These are phyloP conservation scores for Candida berthetii DNA, from an alignment of 805 yeast genomes.

Conservation along the genomic window DNA sequence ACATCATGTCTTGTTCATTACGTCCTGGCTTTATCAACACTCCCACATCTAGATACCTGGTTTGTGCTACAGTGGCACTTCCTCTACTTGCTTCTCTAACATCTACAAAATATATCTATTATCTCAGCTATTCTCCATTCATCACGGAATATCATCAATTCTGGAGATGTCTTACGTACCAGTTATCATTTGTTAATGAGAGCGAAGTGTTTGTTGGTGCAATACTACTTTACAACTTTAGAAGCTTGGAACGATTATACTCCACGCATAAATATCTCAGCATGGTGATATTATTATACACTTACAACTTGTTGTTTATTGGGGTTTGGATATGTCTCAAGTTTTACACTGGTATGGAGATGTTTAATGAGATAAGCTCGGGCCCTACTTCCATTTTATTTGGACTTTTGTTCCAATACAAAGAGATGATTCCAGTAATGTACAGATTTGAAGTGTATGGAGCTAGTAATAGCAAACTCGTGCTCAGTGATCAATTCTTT, in stretches of 20 bases:
- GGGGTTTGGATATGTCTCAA: constrained; percentile 9
- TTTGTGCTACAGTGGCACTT: constrained; percentile 14
- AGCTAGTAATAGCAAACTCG: constrained; percentile 8
- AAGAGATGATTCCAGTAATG: constrained; percentile 30
- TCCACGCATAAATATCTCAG: constrained; percentile 29
- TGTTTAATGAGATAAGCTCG: constrained; percentile 10
- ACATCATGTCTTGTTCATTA: constrained; percentile 21
- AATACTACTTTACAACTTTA: constrained; percentile 29
- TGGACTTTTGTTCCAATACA: constrained; percentile 28
- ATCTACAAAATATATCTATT: constrained; percentile 27
- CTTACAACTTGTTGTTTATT: constrained; percentile 10
- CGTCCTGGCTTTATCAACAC: constrained; percentile 30
- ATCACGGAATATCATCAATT: constrained; percentile 23
- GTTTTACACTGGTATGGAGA: constrained; percentile 11
- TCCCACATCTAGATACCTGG: constrained; percentile 25
- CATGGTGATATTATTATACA: constrained; percentile 7
- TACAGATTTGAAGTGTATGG: constrained; percentile 28
- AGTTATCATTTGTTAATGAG: constrained; percentile 18
- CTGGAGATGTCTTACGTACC: constrained; percentile 21
- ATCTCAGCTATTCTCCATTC: constrained; percentile 26
- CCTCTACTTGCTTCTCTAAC: constrained; percentile 29
- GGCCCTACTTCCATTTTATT: constrained; percentile 30
- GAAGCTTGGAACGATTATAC: constrained; percentile 30
- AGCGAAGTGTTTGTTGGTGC: constrained; percentile 29
- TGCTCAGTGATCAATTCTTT: constrained; percentile 26